phyloP scores from a whole-genome alignment of 1,284 basidiomycete genomes.

The Cutaneotrichosporon mucoides region DNA sequence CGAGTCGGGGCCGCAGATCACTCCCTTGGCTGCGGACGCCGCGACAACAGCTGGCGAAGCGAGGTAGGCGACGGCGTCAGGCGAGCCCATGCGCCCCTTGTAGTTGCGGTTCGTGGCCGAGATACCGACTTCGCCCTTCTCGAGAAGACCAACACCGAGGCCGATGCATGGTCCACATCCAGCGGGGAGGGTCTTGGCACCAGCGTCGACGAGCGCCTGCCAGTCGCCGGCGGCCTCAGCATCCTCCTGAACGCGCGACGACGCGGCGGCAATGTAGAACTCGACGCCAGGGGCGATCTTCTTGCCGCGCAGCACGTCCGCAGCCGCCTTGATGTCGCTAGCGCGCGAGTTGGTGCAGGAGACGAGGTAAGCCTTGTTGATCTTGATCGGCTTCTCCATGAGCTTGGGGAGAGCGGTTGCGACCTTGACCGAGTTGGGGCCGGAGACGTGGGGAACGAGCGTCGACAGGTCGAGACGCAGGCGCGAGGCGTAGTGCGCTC shows the following conservation, averaged over 20 bases:
- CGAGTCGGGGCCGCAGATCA: constrained; percentile 78
- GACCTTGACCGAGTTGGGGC: constrained; percentile 96
- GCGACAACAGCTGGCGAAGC: constrained; percentile 96
- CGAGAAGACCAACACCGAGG: constrained; percentile 82
- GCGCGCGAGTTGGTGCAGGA: constrained; percentile 97
- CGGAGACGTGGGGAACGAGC: constrained; percentile 90
- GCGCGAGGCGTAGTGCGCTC: constrained; percentile 80
- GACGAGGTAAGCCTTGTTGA: constrained; percentile 97
- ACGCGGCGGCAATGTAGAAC: constrained; percentile 96
- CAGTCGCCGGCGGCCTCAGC: constrained; percentile 20
- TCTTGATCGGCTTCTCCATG: constrained; percentile 67
- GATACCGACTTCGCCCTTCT: constrained; percentile 93
- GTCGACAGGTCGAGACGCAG: constrained; percentile 89
- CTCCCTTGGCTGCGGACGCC: constrained; percentile 86
- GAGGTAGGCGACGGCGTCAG: constrained; percentile 91
- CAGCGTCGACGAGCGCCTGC: constrained; percentile 72
- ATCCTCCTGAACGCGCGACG: constrained; percentile 52
- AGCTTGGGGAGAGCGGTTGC: constrained; percentile 84
- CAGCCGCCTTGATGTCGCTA: constrained; percentile 90
- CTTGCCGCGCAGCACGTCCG: constrained; percentile 77
- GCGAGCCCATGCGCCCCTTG: constrained; percentile 97
- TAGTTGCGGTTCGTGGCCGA: constrained; percentile 99
- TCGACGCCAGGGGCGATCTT: constrained; percentile 86
- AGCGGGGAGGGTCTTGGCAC: constrained; percentile 87
- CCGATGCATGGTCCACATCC: constrained; percentile 99